A percentile compares a stretch with the other conserved stretches of the same genome.
phyloP scores from a whole-genome alignment of 1,139 yeast genomes.

The Lodderomyces parapsilosis region DNA sequence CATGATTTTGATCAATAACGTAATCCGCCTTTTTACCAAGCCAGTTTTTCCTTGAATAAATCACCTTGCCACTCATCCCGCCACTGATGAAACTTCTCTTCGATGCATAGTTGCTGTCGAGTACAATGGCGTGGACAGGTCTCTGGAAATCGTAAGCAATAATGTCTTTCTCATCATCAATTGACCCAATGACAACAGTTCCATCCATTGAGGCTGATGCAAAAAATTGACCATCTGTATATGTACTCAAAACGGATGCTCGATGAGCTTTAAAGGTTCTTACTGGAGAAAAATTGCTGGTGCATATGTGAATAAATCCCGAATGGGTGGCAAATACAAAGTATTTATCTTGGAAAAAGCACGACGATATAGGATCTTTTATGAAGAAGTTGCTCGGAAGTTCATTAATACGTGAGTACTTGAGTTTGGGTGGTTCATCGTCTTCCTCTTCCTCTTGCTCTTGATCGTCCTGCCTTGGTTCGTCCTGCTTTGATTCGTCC shows the following conservation, averaged over 20 bases:
- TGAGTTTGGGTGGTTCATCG: conserved; percentile 66
- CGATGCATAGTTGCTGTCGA: conserved; percentile 65
- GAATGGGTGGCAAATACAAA: conserved; percentile 88
- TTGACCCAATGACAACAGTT: conserved; percentile 77
- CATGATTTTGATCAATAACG: conserved; percentile 57
- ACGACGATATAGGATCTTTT: conserved; percentile 76
- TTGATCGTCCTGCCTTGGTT: too few species aligned
- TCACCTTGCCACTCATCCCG: conserved; percentile 85
- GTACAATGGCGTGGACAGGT: conserved; percentile 83
- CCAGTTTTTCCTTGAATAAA: conserved; percentile 81
- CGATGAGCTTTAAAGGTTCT: conserved; percentile 81
- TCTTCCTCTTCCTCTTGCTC: conserved; percentile 38
- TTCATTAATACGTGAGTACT: conserved; percentile 65
- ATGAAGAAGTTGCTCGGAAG: conserved; percentile 68
- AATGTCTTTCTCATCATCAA: conserved; percentile 60
- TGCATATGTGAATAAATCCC: conserved; percentile 72
- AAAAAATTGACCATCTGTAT: conserved; percentile 70
- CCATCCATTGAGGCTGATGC: conserved; percentile 95
- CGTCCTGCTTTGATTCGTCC: too few species aligned
- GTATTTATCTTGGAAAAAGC: conserved; percentile 55
- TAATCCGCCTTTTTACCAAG: conserved; percentile 75
- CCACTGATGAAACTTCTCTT: conserved; percentile 76
- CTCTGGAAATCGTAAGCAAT: conserved; percentile 80
- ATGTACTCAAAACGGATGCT: conserved; percentile 74
- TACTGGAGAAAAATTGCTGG: conserved; percentile 54